Base-by-base conservation (phyloP, 2,329 filamentous ascomycete genomes). In the Microthyrium microscopicum region DNA sequence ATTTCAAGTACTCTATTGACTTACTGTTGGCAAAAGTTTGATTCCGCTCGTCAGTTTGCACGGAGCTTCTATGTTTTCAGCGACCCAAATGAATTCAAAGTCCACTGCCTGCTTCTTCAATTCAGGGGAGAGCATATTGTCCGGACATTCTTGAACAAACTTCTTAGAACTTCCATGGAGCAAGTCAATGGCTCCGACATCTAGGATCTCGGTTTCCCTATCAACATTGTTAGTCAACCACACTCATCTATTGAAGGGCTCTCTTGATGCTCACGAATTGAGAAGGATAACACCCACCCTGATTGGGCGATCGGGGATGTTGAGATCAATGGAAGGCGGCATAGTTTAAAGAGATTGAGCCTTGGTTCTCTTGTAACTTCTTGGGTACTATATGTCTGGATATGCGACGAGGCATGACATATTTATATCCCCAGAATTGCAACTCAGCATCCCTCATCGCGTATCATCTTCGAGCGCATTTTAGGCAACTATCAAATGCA, bases 61-160 rank as follows among this genome's bases (percentile, higher is more conserved):
- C 5, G 39, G 31, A 4, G 34, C 28, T 2, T 44, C 44, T n/a
- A n/a, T n/a, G 18, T 39, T 37, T 35, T 51, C 45, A 29, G 41
- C 51, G 33, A 52, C 42, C 49, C 47, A 53, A 37, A 51, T 45
- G 33, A 46, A 44, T 11, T 48, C 42, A 26, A 52, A 34, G 22
- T 53, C 50, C 6, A 51, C 29, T 12, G 28, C 40, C 35, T 46
- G 36, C 4, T 40, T 36, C 24, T 38, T 35, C 29, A 45, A 20
- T 5, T 40, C 36, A 2, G 39, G n/a, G 5, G 40, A 26, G 7
- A 40, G 15, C 18, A 29, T 9, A 9, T 29, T 8, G 9, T 32
- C 30, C 9, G 39, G 40, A 19, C 46, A 34, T 7, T 30, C 31
- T 5, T 36, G 16, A 12, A 41, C 32, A 33, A 47, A 43, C 8